Evolutionary conservation across 352 stramenopile genomes (phyloP), one percentile per base, ranked within the genome.

Genomic region (Phytophthora citrophthora): DNA sequence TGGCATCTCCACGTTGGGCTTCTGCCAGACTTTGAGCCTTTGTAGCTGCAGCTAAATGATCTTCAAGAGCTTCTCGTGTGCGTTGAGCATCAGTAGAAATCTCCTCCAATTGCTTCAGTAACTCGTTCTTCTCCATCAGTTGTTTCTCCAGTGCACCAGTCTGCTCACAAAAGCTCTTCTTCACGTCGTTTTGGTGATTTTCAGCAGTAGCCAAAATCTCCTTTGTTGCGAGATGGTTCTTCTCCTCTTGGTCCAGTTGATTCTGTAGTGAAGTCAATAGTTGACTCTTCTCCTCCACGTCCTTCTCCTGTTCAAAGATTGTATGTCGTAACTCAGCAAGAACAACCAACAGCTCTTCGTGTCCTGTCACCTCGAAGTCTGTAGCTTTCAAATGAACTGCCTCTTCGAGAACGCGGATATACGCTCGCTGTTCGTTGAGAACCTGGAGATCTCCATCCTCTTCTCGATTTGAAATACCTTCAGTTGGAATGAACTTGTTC

Each of bases 381-480:
- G 65, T 74, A 8, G 86, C 86, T 54, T 90, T 91, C 2, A 94
- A 24, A 27, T 92, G 82, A 1, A 93, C 69, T 4, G 80, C 82
- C 64, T 92, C 83, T 71, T 94, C 86, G 8, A 94, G 75, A 20
- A 94, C 75, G 18, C 81, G 84, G 29, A 93, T 89, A 49, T 94
- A 94, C 0, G 78, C 61, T 20, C 72, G 61, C 38, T 94, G 83
- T 31, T 91, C 85, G 3, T 70, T 58, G 1, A 70, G 13, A 1
- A 68, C 34, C 3, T 55, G 32, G 3, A 75, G 44, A 26, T 59
- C 26, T 16, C 18, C 27, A 11, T 53, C 26, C n/a, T 63, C 49
- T 57, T 7, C 31, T 16, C 56, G 36, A 20, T 44, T 60, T 29
- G 50, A 20, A n/a, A 6, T 3, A 38, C 26, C 24, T 52, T 43